Evolutionary conservation across 495 filamentous ascomycete species (phyloP), one percentile per base, ranked within the genome.

Genomic region (Staphylotrichum tortipilum): DNA sequence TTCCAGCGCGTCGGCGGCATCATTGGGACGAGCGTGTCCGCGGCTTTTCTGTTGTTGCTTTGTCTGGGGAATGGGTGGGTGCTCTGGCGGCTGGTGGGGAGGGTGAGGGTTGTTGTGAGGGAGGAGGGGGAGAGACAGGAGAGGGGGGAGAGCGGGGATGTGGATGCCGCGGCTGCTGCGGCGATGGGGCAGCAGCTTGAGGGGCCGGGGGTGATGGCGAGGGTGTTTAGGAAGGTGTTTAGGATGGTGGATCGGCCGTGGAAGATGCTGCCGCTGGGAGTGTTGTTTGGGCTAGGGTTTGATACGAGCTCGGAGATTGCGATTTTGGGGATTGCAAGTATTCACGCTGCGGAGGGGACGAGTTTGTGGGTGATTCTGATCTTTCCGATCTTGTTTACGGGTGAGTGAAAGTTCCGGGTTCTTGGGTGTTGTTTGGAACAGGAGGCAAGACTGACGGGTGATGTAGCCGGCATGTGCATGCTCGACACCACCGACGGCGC

Each of bases 301-400:
- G 92, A 98, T 66, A 96, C 92, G 0, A 94, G 87, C 29, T 91
- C 85, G 15, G 92, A 98, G 65, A 86, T 98, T 59, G 92, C 92
- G 0, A 71, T 98, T 3, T 68, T 98, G 4, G 91, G 92, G 1
- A 95, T 96, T 51, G 85, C 89, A 1, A 86, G 83, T 19, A 80
- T 98, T 4, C 81, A 95, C 62, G 89, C 83, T 1, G 81, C 85
- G 3, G 76, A 84, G 59, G 91, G 91, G 17, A 95, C 88, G 14
- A 85, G 80, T 24, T 82, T 96, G 48, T 98, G 92, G 92, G 73
- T 96, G 26, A 96, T 98, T 55, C 66, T 98, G 24, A 86, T 98
- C 41, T 95, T 96, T 47, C 92, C 92, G 0, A 57, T 88, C 7
- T 72, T 98, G 7, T 98, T 96, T 61, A 95, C 92, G 2, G 81